Base-by-base conservation (phyloP, 495 filamentous ascomycete genomes). In the Diplogelasinospora grovesii region DNA sequence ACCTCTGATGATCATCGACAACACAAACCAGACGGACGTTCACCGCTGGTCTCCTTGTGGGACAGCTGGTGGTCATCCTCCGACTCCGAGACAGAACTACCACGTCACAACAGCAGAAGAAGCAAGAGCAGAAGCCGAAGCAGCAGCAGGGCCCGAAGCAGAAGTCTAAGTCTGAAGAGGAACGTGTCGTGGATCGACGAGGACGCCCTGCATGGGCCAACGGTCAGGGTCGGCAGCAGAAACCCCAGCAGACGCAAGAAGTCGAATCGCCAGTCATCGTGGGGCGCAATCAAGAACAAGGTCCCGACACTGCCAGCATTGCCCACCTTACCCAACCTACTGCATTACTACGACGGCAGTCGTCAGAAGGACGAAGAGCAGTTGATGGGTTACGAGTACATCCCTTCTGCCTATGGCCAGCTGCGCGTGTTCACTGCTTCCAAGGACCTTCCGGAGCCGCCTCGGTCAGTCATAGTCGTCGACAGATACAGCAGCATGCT, bases 181-280 rank as follows among this genome's bases (percentile, higher is more conserved):
- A 63, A 53, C 33, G 31, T 54, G 9, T 51, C 57, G 6, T 68
- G 63, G 63, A 63, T 69, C 19, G 64, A 69, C 37, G 63, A 63
- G 35, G 64, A 68, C 25, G 60, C 60, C 28, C 28, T 68, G 5
- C 63, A 69, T 47, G 64, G 61, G 8, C 66, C 63, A n/a, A n/a
- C n/a, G n/a, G n/a, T n/a, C 4, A 56, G 59, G 30, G 32, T 65
- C 16, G 52, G 33, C 38, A 56, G 28, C 20, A 31, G 36, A 45
- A 48, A 30, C 19, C 30, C 8, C 41, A 40, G 29, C 2, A 32
- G 8, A 20, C 43, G 8, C 30, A 33, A 20, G 19, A 50, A 43
- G 30, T 33, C 39, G 41, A 50, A n/a, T 11, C 28, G 50, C 5
- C 49, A 48, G 26, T 57, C 45, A 8, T 56, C 55, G 53, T 43